A percentile compares a stretch with the other conserved stretches of the same genome.
phyloP scores from a whole-genome alignment of 495 filamentous ascomycete species.

The Penicillium argentinense region DNA sequence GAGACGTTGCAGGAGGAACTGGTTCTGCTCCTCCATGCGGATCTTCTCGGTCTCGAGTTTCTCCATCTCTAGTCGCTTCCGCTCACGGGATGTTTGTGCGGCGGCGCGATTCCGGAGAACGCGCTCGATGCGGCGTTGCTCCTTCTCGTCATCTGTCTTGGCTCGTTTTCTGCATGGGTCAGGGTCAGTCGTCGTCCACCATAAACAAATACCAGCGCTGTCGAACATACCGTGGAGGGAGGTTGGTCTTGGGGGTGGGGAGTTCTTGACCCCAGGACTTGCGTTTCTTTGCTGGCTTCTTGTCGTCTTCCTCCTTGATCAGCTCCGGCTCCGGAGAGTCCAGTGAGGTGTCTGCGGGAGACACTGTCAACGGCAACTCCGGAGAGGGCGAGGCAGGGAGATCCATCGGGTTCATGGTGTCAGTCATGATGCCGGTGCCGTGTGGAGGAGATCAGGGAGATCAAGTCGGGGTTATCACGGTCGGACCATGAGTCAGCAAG shows the following conservation, averaged over 20 bases:
- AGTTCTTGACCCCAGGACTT: conserved; percentile 99
- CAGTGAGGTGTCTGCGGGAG: conserved; percentile 50
- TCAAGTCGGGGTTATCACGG: too few species aligned
- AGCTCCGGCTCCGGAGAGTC: conserved; percentile 27
- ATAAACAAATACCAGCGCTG: not conserved
- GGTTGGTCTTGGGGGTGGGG: conserved; percentile 92
- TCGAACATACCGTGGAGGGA: conserved; percentile 81
- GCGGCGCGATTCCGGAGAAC: conserved; percentile 94
- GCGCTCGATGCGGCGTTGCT: conserved; percentile 95
- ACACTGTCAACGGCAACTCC: conserved; percentile 48
- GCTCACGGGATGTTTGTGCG: conserved; percentile 92
- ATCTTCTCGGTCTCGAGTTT: conserved; percentile 76
- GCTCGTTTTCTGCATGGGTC: conserved; percentile 74
- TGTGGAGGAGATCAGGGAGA: conserved; percentile 13
- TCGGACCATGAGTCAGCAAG: too few species aligned
- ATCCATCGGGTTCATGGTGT: conserved; percentile 35
- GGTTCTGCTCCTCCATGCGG: conserved; percentile 65
- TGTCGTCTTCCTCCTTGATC: conserved; percentile 49
- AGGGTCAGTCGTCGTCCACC: too few species aligned
- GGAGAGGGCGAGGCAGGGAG: conserved; percentile 31
- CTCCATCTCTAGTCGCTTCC: conserved; percentile 93
- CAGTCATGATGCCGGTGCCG: conserved; percentile 38
- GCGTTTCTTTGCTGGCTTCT: conserved; percentile 89
- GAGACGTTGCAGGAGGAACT: conserved; percentile 66
- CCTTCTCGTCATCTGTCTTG: conserved; percentile 98